Conservation (phyloP, 202 grass and related monocot species). For the Panicum virgatum region DNA sequence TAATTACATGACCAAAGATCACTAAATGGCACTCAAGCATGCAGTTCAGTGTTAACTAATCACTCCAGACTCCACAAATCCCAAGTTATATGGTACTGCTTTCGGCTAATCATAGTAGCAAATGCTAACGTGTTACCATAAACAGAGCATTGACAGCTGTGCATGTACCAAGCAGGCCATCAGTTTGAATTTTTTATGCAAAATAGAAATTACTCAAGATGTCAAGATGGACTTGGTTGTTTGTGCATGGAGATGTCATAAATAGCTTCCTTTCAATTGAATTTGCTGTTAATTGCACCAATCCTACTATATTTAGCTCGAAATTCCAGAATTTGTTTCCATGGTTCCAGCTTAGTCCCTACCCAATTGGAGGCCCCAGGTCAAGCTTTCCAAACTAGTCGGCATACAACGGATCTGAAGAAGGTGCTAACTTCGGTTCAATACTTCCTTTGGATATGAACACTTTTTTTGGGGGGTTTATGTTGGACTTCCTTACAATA, state of each 20-base stretch:
- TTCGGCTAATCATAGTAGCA: not conserved
- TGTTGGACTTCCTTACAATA: slow-evolving; percentile 17
- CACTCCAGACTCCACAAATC: not conserved
- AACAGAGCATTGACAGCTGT: not conserved
- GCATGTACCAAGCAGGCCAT: slow-evolving; percentile 1
- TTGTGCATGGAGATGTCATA: not conserved
- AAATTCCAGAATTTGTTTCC: not conserved
- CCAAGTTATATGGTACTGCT: slow-evolving; percentile 21
- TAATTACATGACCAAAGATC: slow-evolving; percentile 13
- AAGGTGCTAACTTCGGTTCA: not conserved
- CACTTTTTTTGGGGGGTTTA: not conserved
- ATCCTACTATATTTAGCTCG: not conserved
- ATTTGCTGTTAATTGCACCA: not conserved
- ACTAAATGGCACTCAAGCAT: slow-evolving; percentile 22
- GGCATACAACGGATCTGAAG: not conserved
- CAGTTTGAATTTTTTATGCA: not conserved
- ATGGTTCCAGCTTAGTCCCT: slow-evolving; percentile 24
- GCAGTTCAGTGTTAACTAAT: slow-evolving; percentile 22
- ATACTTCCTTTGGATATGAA: not conserved
- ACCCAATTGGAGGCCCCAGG: not conserved
- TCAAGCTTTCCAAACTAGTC: not conserved
- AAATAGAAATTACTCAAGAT: not conserved
- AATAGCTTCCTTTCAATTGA: not conserved
- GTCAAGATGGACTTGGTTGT: not conserved
- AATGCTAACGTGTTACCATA: not conserved